These are phyloP conservation scores for Polyporus tsugae DNA, from an alignment of 1,284 basidiomycete species.

Conservation along the genomic window DNA sequence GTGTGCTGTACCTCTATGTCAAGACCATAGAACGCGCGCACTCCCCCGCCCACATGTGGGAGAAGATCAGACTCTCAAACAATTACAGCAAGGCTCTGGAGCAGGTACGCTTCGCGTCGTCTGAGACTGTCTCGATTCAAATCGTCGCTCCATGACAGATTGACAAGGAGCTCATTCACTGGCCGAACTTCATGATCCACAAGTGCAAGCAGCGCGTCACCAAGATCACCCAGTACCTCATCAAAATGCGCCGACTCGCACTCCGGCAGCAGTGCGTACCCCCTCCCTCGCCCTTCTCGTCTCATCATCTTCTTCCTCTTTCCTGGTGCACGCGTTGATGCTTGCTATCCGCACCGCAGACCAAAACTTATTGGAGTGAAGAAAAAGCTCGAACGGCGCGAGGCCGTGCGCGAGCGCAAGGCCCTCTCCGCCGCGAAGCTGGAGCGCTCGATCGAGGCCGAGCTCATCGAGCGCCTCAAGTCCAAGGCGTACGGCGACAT, in stretches of 20 bases:
- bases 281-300: not conserved
- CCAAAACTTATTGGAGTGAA: conserved; percentile 95
- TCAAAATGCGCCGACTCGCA: conserved; percentile 95
- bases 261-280: conserved; percentile 86
- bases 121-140: not conserved
- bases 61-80: conserved; percentile 91
- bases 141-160: conserved; percentile 62
- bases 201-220: conserved; percentile 99
- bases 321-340: not conserved
- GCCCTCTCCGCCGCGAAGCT: conserved; percentile 94
- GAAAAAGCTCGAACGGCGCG: conserved; percentile 97
- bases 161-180: conserved; percentile 94
- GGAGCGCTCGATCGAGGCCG: conserved; percentile 95
- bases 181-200: conserved; percentile 97
- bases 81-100: conserved; percentile 96
- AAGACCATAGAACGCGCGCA: conserved; percentile 99
- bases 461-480: conserved; percentile 94
- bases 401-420: conserved; percentile 93
- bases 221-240: conserved; percentile 99
- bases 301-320: not conserved
- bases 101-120: conserved; percentile 63
- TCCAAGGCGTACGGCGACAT: conserved; percentile 98
- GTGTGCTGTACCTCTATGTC: conserved; percentile 93
- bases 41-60: conserved; percentile 97
- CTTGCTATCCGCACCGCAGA: conserved; percentile 50